Evolutionary conservation across 768 basidiomycete genomes (phyloP), one percentile per base, ranked within the genome.

Genomic region (Tricholoma flavovirens): DNA sequence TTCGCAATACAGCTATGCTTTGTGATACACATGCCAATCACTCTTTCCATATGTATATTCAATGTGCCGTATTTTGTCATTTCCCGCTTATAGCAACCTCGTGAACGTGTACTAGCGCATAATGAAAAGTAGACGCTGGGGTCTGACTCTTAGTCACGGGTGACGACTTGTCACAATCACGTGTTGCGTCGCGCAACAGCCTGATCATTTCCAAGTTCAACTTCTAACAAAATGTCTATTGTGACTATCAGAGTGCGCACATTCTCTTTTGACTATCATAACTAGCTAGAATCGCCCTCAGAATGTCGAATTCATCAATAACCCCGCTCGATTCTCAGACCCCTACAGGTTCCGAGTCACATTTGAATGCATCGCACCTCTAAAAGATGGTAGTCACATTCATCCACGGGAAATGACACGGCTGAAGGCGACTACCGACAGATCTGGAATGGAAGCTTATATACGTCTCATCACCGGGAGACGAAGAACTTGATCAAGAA

Each of bases 391-490:
- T 91, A 60, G 77, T 63, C 8, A 22, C 40, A 35, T 19, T 35
- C 19, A 32, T 15, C 33, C n/a, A 21, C 45, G 29, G 29, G n/a
- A 29, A 29, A 8, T 14, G 24, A 14, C 17, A 51, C 24, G 24
- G 9, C 33, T 46, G 26, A 56, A 36, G 21, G 53, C 38, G 7
- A 42, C 17, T 35, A 9, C 17, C 22, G 19, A 17, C 55, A 96
- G 97, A 99, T 72, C 84, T 99, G 60, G 97, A 99, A 71, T 99
- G 97, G 97, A 87, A 87, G 61, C 86, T 99, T 61, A 93, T 97
- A 46, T 98, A 96, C 69, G 96, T 98, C 52, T 93, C 97, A 1
- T 93, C 89, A 3, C 95, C 96, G 0, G 93, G 87, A 9, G 83
- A 90, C 67, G 90, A 93, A 65, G 86, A 89, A 38, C 88, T 88